Percentiles rank a stretch among this genome's conserved stretches.
phyloP scores from a whole-genome alignment of 768 basidiomycete species.

The Cystobasidium onofrii region DNA sequence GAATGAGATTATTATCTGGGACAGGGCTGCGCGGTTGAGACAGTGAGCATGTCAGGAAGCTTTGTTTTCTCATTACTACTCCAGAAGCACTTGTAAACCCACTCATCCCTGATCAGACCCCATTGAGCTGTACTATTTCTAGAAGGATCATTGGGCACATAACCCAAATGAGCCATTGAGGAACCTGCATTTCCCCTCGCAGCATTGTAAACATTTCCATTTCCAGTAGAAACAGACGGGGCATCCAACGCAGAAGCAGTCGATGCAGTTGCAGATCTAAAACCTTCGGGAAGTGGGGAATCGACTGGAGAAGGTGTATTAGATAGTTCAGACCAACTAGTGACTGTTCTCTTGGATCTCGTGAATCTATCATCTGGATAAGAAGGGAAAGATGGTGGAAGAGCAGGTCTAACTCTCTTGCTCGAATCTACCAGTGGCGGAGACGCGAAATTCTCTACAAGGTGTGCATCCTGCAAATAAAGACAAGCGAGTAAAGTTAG shows the following conservation, averaged over 20 bases:
- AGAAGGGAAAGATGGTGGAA: not conserved
- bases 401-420: not conserved
- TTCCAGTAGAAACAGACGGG: not conserved
- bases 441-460: not conserved
- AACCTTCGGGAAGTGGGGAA: constrained; percentile 9
- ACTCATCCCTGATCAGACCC: constrained; percentile 29
- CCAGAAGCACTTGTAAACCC: too few relatives aligned
- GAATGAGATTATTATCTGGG: constrained; percentile 53
- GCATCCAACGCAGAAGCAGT: not conserved
- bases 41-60: too few relatives aligned
- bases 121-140: not conserved
- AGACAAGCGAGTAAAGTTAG: too few relatives aligned
- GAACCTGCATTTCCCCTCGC: not conserved
- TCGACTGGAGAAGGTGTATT: not conserved
- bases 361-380: not conserved
- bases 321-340: not conserved
- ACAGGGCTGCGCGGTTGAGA: constrained; percentile 1
- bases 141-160: constrained; percentile 7
- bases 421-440: not conserved
- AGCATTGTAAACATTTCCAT: not conserved
- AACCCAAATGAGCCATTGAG: not conserved
- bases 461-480: not conserved
- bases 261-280: constrained; percentile 13
- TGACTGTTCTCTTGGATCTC: not conserved
- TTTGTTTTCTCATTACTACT: too few relatives aligned